Percentiles rank a stretch among this genome's conserved stretches.
phyloP scores from a whole-genome alignment of 306 rosid species.

The Cajanus cajan region DNA sequence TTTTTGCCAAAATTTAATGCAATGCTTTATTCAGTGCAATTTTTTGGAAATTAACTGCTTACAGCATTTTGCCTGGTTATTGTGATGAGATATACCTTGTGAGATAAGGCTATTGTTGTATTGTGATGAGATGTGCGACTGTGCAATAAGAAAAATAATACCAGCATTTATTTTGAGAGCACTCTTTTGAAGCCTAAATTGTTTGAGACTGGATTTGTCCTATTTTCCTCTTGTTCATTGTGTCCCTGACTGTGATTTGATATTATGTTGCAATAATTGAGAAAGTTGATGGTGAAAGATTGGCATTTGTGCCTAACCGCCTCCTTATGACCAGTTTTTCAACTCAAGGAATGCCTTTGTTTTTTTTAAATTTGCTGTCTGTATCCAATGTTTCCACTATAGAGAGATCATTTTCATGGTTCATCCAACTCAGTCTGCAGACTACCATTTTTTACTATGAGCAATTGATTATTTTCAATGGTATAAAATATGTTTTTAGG shows the following conservation, averaged over 20 bases:
- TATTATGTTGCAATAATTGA: neutral
- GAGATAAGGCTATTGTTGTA: no score
- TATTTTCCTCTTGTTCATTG: neutral
- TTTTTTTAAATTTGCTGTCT: neutral
- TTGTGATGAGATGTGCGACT: conserved; percentile 15
- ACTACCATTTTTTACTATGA: neutral
- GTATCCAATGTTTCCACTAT: neutral
- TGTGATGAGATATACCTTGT: neutral
- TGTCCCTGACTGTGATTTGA: neutral
- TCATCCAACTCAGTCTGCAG: neutral
- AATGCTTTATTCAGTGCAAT: conserved; percentile 4
- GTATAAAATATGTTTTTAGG: no score
- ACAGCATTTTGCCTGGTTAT: neutral
- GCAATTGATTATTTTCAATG: neutral
- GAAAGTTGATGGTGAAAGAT: conserved; percentile 6
- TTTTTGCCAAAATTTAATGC: conserved; percentile 5
- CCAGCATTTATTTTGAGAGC: neutral
- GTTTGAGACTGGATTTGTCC: neutral
- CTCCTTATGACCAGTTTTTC: neutral
- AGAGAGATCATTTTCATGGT: conserved; percentile 6
- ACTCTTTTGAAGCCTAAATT: neutral
- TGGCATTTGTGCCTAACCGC: neutral
- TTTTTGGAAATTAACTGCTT: neutral
- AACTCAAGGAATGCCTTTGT: neutral
- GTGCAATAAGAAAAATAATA: neutral